Base-by-base conservation (phyloP, 139 green algal genomes). In the Picochlorum sp. region DNA sequence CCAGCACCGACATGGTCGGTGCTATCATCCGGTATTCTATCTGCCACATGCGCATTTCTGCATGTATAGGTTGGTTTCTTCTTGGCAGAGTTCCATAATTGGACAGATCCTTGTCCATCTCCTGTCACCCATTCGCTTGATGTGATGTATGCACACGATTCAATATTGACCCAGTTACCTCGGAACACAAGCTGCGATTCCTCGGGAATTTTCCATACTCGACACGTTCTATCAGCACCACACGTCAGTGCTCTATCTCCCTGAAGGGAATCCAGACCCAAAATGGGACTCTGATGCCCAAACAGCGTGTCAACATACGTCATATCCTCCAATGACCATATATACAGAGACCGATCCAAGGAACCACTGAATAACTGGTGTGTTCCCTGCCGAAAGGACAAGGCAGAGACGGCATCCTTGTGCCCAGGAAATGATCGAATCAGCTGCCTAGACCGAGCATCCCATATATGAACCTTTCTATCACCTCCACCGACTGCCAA, bases 161-260 rank as follows among this genome's bases (percentile, higher is more conserved):
- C 87, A 5, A 95, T 73, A 23, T 72, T 80, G 11, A 60, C 52
- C 45, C 69, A 72, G 68, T 77, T 67, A 15, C 47, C 52, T 15
- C 87, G 76, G 77, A 95, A 97, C 3, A 98, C 77, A n/a, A 98
- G 83, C 78, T 98, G 92, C 38, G 75, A 88, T 75, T 97, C 92
- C 52, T 98, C 92, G 0, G 87, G 77, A n/a, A 98, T 80, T 77
- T 98, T 98, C 91, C 91, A 98, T 31, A 96, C 63, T 14, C 92
- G 74, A 55, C 81, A 93, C 0, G 88, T 95, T 68, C 84, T 82
- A 75, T 98, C 92, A 18, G 80, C 69, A 2, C 83, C 86, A 8
- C 59, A 71, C 14, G 69, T 91, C 4, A 97, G 69, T 14, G 74
- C 77, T 13, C 91, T 77, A 78, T 98, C 90, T 45, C 68, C 59